Base-by-base conservation (phyloP, 2,329 filamentous ascomycete species). In the Neurospora sp. region DNA sequence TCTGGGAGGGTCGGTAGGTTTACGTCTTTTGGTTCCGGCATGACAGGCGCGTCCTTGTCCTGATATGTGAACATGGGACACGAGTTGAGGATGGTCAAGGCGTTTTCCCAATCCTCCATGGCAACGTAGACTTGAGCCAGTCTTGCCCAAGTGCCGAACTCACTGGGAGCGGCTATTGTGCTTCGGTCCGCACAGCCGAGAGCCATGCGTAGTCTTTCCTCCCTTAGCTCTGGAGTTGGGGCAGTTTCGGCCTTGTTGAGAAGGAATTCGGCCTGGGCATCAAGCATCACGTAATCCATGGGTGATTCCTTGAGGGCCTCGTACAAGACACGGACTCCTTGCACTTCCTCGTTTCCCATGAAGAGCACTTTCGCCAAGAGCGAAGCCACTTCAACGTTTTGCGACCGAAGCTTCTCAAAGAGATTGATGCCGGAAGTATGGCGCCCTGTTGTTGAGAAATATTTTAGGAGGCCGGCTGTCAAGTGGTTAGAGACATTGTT, bases 11-110 rank as follows among this genome's bases (percentile, higher is more conserved):
- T 92, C 0, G 96, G 96, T 15, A 99, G 86, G 75, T 92, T 89
- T 58, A 98, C 91, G 70, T 93, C 92, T 76, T 91, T 91, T 0
- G 96, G 94, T 77, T 97, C 93, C 1, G 96, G 96, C 91, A 98
- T 95, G 71, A 96, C 83, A 3, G 96, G 96, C 6, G 93, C 91
- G 79, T 99, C 96, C 80, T 97, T 98, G 81, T 99, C 96, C 80
- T 98, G 96, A 80, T 99, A 98, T 7, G 96, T 99, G 80, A 99
- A 99, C 96, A 99, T 99, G 9, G 96, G 96, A 80, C 96, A 99
- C 19, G 96, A 99, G 82, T 99, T 99, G 68, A 99, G 86, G 4
- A 96, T 98, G 5, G 97, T 90, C 33, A 99, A 86, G 0, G 96
- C 96, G 75, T 98, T 89, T 78, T 98, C 96, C 93, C 96, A 99